Conservation (phyloP, 1,139 yeast species). For the Sugiyamaella sp. region DNA sequence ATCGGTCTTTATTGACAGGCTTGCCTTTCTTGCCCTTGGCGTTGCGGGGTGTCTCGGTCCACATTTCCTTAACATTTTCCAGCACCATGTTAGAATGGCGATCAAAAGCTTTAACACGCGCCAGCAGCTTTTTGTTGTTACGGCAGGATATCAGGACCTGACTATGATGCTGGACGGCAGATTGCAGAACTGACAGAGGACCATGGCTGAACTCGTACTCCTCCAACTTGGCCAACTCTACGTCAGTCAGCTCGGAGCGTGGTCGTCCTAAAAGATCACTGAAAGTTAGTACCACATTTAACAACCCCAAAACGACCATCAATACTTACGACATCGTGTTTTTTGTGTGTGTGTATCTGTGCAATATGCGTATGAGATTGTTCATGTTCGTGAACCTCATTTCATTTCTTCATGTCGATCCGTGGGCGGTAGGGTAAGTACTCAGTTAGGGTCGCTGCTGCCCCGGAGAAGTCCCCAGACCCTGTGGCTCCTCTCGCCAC, state of each 20-base stretch:
- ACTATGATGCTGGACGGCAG: slow-evolving; percentile 71
- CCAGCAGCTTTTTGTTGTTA: slow-evolving; percentile 88
- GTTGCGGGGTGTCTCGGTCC: slow-evolving; percentile 74
- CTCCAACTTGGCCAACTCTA: slow-evolving; percentile 78
- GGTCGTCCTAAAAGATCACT: slow-evolving; percentile 37
- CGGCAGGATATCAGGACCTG: slow-evolving; percentile 89
- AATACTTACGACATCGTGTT: too few species aligned
- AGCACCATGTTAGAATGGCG: slow-evolving; percentile 92
- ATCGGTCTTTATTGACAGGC: slow-evolving; percentile 76
- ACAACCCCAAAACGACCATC: too few species aligned
- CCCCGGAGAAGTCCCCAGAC: slow-evolving; percentile 1
- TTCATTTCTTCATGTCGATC: background rate
- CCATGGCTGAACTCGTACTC: slow-evolving; percentile 91
- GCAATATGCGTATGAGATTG: too few species aligned
- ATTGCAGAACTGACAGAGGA: slow-evolving; percentile 83
- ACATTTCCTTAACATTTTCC: slow-evolving; percentile 89
- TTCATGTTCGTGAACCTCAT: background rate
- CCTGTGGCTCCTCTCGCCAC: slow-evolving; percentile 1
- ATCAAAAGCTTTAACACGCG: slow-evolving; percentile 91
- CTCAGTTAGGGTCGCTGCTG: background rate
- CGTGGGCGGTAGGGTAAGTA: background rate
- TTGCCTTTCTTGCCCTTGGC: slow-evolving; percentile 72
- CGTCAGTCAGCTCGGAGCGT: slow-evolving; percentile 70
- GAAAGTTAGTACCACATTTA: too few species aligned
- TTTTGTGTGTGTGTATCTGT: too few species aligned